A percentile compares a stretch with the other conserved stretches of the same genome.
Evolutionary conservation across 345 rosid species (phyloP).

Genomic region (Bruguiera gymnorhiza): DNA sequence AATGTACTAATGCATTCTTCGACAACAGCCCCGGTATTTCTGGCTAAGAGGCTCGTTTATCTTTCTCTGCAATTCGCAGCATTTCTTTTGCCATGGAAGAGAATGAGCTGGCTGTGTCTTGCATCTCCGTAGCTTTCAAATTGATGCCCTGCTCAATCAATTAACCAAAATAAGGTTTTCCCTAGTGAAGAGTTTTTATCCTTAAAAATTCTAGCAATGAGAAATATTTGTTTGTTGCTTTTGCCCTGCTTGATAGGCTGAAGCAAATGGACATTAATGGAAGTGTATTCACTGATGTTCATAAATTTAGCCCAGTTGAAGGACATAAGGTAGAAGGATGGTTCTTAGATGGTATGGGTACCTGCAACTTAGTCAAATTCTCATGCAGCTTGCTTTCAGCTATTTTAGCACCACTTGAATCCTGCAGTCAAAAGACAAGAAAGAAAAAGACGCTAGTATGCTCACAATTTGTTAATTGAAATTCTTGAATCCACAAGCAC

Average conservation of each 20-base stretch:
- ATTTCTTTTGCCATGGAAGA: constrained; percentile 78
- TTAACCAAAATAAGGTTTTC: background rate
- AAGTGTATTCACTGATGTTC: too few relatives aligned
- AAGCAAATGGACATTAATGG: too few relatives aligned
- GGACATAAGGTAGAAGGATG: background rate
- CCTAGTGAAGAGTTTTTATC: background rate
- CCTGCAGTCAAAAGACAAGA: constrained; percentile 38
- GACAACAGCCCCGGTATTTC: background rate
- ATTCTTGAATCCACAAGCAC: too few relatives aligned
- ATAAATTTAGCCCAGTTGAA: too few relatives aligned
- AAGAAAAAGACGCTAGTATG: background rate
- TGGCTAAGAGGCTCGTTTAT: constrained; percentile 39
- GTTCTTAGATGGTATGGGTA: constrained; percentile 17
- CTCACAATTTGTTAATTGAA: background rate
- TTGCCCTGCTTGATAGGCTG: too few relatives aligned
- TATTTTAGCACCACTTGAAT: constrained; percentile 61
- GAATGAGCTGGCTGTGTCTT: constrained; percentile 80
- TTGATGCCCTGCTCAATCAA: constrained; percentile 60
- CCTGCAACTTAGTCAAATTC: constrained; percentile 71
- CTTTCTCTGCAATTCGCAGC: constrained; percentile 61
- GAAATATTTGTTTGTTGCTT: too few relatives aligned
- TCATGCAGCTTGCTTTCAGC: constrained; percentile 89
- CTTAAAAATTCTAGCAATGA: background rate
- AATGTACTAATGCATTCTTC: too few relatives aligned
- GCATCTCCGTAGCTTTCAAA: constrained; percentile 69